These are phyloP conservation scores for Thamnidium elegans DNA, from an alignment of 192 early-diverging fungal genomes.

Conservation along the genomic window DNA sequence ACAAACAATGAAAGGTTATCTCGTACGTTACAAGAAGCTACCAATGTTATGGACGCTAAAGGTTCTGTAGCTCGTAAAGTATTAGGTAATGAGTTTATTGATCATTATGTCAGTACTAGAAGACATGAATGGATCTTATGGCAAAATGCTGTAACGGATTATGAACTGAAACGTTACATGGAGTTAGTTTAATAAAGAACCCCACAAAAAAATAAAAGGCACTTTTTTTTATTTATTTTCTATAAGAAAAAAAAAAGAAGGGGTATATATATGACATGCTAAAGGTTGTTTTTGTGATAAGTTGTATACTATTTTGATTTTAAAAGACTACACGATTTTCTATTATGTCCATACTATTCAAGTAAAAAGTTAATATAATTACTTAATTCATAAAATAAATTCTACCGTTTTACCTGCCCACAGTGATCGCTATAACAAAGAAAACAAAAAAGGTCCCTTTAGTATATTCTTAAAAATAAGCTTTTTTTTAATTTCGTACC, in stretches of 20 bases:
- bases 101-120: constrained; percentile 74
- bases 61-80: constrained; percentile 68
- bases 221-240: not conserved
- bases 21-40: constrained; percentile 64
- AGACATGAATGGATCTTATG: constrained; percentile 73
- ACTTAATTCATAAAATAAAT: not conserved
- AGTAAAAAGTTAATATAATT: not conserved
- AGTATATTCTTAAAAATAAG: not conserved
- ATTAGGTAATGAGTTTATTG: constrained; percentile 72
- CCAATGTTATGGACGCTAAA: constrained; percentile 56
- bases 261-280: too few relatives aligned
- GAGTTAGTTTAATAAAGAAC: constrained; percentile 50
- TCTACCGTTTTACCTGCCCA: constrained; percentile 6
- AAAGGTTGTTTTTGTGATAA: too few relatives aligned
- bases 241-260: not conserved
- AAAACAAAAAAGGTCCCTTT: not conserved
- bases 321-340: constrained; percentile 13
- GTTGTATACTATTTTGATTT: not conserved
- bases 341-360: constrained; percentile 14
- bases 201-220: not conserved
- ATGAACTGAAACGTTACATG: constrained; percentile 67
- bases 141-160: constrained; percentile 70
- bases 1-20: constrained; percentile 43
- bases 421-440: constrained; percentile 5
- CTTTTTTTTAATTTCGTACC: constrained; percentile 3